These are phyloP conservation scores for Citrus trifoliata DNA, from an alignment of 345 rosid species.

Conservation along the genomic window DNA sequence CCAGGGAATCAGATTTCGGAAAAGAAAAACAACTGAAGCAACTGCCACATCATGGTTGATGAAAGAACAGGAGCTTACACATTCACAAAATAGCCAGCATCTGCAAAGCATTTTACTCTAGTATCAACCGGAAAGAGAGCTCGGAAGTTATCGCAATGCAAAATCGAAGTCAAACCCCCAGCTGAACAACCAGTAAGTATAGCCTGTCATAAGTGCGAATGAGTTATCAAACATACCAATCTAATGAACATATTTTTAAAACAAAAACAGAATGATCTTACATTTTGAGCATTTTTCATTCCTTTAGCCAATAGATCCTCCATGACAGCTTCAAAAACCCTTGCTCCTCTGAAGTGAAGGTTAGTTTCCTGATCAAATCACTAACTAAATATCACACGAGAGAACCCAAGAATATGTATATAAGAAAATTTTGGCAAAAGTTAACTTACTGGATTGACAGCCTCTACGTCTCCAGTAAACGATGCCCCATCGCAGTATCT, in stretches of 20 bases:
- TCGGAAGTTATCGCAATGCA: conserved; percentile 86
- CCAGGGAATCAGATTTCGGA: conserved; percentile 7
- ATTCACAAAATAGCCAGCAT: conserved; percentile 92
- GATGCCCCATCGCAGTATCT: conserved; percentile 96
- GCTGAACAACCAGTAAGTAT: conserved; percentile 95
- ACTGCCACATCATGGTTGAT: not conserved
- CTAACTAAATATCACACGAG: conserved; percentile 27
- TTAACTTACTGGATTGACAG: conserved; percentile 63
- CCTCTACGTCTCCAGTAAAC: conserved; percentile 80
- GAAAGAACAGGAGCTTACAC: conserved; percentile 48
- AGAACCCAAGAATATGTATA: not conserved
- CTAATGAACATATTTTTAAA: not conserved
- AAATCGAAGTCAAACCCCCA: conserved; percentile 83
- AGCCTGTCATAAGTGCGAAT: conserved; percentile 44
- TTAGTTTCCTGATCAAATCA: conserved; percentile 73
- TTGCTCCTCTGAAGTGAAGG: conserved; percentile 95
- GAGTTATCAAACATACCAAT: not conserved
- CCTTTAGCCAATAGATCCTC: conserved; percentile 80
- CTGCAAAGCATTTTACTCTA: conserved; percentile 87
- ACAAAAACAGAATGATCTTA: conserved; percentile 11
- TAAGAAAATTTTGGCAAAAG: not conserved
- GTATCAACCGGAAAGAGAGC: conserved; percentile 59
- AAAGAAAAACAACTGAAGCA: not conserved
- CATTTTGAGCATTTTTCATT: conserved; percentile 81
- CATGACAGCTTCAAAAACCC: conserved; percentile 71